Evolutionary conservation across 495 filamentous ascomycete species (phyloP), one percentile per base, ranked within the genome.

Genomic region (Penicillium canariense): DNA sequence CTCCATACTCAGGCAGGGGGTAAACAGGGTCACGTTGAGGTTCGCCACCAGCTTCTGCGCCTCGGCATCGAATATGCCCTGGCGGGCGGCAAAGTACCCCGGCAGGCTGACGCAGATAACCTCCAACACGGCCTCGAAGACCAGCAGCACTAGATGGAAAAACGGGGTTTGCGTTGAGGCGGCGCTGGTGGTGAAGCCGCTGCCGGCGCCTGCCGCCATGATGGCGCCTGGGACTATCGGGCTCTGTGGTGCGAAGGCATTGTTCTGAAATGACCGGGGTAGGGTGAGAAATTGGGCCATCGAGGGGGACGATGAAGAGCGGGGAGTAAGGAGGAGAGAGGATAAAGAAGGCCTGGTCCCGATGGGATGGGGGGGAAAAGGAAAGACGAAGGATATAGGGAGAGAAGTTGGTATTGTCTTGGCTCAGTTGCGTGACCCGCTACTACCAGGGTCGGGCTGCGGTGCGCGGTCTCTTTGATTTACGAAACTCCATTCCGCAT

Each of bases 11-110:
- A 98, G 83, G 64, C 95, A 97, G 50, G 94, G 94, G 35, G 94
- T 98, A 68, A 98, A 98, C 14, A 98, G 77, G 60, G 84, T 85
- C 40, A 95, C 89, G 66, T 98, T 98, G 52, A 98, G 77, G 62
- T 98, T 96, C 32, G 94, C 92, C 23, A 96, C 81, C 61, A 97
- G 91, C 67, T 96, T 97, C 69, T 98, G 94, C 60, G 89, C 87
- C 35, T 96, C 90, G 42, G 89, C 87, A 74, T 93, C 89, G 70
- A 98, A 96, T 77, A 96, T 86, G 66, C 95, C 95, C 61, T 87
- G 77, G 39, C 86, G 78, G 17, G 94, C 94, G 47, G 96, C 85
- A 60, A 97, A 86, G 67, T 96, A 98, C n/a, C 94, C 94, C 1
- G 95, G 95, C 53, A 96, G 71, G 68, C 87, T 90, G 63, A 98